phyloP scores from a whole-genome alignment of 768 basidiomycete genomes.

The Mycena kentingensis region DNA sequence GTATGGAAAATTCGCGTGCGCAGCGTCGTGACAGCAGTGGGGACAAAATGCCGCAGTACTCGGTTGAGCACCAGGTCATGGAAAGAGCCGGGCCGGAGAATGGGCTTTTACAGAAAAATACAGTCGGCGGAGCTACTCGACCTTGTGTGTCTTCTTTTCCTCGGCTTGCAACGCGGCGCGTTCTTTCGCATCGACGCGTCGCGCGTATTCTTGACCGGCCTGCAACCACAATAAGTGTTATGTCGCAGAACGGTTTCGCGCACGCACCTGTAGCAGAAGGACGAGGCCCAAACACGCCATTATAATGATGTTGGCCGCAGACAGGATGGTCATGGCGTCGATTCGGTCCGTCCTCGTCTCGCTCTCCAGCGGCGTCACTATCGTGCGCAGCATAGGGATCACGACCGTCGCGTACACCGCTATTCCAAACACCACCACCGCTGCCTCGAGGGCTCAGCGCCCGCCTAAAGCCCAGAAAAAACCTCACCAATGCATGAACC shows the following conservation, averaged over 20 bases:
- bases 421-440: conserved; percentile 71
- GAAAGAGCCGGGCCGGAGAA: too few relatives aligned
- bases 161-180: conserved; percentile 35
- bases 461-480: conserved; percentile 10
- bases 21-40: too few relatives aligned
- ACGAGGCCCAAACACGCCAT: conserved; percentile 66
- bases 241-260: not conserved
- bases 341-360: conserved; percentile 68
- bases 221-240: conserved; percentile 34
- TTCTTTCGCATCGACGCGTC: conserved; percentile 57
- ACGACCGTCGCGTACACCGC: conserved; percentile 84
- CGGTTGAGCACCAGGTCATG: too few relatives aligned
- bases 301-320: conserved; percentile 87
- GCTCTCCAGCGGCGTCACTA: conserved; percentile 58
- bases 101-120: not conserved
- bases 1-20: too few relatives aligned
- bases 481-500: conserved; percentile 79
- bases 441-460: conserved; percentile 39
- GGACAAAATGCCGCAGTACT: too few relatives aligned
- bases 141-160: conserved; percentile 42
- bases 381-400: conserved; percentile 74
- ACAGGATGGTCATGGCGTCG: conserved; percentile 78
- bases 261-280: conserved; percentile 70
- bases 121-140: conserved; percentile 31
- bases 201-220: conserved; percentile 86